These are phyloP conservation scores for Erysimum cheiranthoides DNA, from an alignment of 345 rosid species.

Conservation along the genomic window DNA sequence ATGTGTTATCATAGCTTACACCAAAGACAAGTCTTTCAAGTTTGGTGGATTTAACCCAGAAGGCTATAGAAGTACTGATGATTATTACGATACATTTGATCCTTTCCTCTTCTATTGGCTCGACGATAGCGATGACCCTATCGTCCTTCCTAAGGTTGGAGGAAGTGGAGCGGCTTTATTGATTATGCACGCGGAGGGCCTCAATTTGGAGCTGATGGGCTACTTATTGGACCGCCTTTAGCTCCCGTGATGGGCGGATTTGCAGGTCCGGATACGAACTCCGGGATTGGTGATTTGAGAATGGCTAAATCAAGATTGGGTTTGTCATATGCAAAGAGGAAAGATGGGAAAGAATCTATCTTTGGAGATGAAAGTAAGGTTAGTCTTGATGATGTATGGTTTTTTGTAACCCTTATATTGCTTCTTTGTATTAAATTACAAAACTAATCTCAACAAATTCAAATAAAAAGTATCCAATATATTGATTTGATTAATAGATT, in stretches of 20 bases:
- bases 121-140: constrained; percentile 47
- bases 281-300: constrained; percentile 79
- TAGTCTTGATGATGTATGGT: constrained; percentile 68
- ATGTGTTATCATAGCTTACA: constrained; percentile 82
- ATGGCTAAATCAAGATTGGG: constrained; percentile 87
- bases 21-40: constrained; percentile 64
- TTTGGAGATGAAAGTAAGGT: constrained; percentile 68
- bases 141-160: constrained; percentile 69
- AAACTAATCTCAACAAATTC: not conserved
- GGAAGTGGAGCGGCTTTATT: constrained; percentile 89
- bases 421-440: constrained; percentile 62
- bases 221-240: constrained; percentile 78
- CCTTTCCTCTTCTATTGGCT: constrained; percentile 86
- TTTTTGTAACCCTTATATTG: constrained; percentile 77
- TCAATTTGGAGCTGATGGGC: constrained; percentile 82
- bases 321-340: constrained; percentile 80
- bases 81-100: constrained; percentile 80
- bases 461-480: not conserved
- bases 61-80: constrained; percentile 92
- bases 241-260: constrained; percentile 87
- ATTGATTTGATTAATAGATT: constrained; percentile 13
- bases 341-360: constrained; percentile 74
- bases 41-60: constrained; percentile 86
- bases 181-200: constrained; percentile 71
- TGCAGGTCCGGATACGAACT: constrained; percentile 78